These are phyloP conservation scores for Boletus eberwhitei DNA, from an alignment of 768 basidiomycete species.

Conservation along the genomic window DNA sequence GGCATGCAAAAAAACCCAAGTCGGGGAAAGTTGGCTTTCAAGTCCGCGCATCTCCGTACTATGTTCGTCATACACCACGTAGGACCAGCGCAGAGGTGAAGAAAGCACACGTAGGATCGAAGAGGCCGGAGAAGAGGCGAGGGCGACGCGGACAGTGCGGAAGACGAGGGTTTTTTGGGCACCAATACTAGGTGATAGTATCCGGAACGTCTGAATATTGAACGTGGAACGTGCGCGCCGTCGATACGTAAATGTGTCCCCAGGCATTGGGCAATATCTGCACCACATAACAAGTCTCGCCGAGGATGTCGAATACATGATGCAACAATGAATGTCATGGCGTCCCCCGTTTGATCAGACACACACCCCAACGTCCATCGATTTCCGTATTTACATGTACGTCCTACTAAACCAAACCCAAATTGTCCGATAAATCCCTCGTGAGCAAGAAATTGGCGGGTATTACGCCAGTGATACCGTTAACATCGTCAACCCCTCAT, in stretches of 20 bases:
- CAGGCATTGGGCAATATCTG: not conserved
- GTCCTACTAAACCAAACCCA: not conserved
- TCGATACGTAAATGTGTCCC: not conserved
- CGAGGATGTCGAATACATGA: too few relatives aligned
- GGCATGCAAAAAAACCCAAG: too few relatives aligned
- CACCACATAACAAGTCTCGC: too few relatives aligned
- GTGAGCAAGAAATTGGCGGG: not conserved
- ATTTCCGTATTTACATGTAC: not conserved
- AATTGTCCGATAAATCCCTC: too few relatives aligned
- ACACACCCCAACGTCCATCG: too few relatives aligned
- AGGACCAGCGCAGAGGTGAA: conserved; percentile 41
- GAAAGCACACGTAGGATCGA: conserved; percentile 10
- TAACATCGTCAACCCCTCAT: not conserved
- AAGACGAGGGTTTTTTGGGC: conserved; percentile 30
- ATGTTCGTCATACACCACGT: too few relatives aligned
- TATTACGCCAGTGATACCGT: not conserved
- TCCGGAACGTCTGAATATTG: not conserved
- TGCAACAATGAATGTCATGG: too few relatives aligned
- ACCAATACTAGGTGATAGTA: conserved; percentile 22
- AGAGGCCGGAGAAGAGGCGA: conserved; percentile 15
- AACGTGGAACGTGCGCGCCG: not conserved
- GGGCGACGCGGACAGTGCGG: conserved; percentile 30
- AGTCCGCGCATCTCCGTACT: too few relatives aligned
- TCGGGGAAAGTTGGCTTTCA: too few relatives aligned
- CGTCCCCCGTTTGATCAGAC: too few relatives aligned